A percentile compares a stretch with the other conserved stretches of the same genome.
phyloP scores from a whole-genome alignment of 768 basidiomycete species.

The Mycena chlorophos region DNA sequence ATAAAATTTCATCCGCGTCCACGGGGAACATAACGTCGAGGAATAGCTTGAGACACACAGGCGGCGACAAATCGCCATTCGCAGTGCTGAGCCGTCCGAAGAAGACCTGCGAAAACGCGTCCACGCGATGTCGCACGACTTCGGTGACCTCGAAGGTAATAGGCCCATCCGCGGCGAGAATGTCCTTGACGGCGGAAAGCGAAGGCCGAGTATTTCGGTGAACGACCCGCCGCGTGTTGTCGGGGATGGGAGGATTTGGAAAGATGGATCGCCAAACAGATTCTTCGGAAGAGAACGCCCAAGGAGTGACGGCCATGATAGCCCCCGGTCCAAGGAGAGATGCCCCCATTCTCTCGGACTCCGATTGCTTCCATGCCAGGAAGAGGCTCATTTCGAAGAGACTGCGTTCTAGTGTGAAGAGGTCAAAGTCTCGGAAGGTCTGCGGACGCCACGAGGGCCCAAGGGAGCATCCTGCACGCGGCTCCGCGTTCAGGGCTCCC shows the following conservation, averaged over 20 bases:
- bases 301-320: neutral
- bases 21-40: neutral
- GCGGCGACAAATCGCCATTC: neutral
- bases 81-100: neutral
- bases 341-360: neutral
- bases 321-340: neutral
- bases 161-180: neutral
- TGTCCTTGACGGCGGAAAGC: neutral
- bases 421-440: conserved; percentile 1
- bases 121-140: neutral
- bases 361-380: neutral
- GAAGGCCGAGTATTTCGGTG: neutral
- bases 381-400: neutral
- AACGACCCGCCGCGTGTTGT: neutral
- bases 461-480: neutral
- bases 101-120: conserved; percentile 6
- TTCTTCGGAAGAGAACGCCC: neutral
- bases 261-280: neutral
- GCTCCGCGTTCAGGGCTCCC: neutral
- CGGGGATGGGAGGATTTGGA: neutral
- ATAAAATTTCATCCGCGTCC: neutral
- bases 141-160: neutral
- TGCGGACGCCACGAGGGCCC: neutral
- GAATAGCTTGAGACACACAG: neutral
- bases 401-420: conserved; percentile 3